phyloP scores from a whole-genome alignment of 169 alveolate species.

The Plasmodium falciparum region DNA sequence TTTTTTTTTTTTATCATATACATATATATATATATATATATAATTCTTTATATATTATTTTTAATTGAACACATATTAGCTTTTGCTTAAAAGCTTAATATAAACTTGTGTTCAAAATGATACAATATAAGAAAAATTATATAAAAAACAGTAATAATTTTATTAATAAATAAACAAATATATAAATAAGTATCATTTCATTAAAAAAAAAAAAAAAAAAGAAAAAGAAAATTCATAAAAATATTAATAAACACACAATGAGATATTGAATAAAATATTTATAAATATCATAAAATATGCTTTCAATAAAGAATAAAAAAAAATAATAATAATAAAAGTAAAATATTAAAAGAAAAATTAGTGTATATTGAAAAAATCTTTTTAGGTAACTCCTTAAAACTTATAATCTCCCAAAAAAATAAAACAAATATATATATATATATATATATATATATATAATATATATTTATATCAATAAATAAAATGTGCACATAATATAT shows the following conservation, averaged over 20 bases:
- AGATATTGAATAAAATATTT: neutral
- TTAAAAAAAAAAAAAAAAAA: conserved; percentile 3
- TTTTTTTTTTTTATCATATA: too few relatives aligned
- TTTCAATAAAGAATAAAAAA: neutral
- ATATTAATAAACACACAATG: neutral
- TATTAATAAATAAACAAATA: too few relatives aligned
- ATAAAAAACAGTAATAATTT: conserved; percentile 12
- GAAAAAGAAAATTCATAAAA: neutral
- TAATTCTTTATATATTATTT: conserved; percentile 7
- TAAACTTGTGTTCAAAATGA: conserved; percentile 27
- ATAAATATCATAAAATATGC: neutral
- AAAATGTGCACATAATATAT: too few relatives aligned
- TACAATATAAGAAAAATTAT: conserved; percentile 26
- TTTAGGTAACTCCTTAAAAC: conserved; percentile 4
- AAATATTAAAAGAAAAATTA: neutral
- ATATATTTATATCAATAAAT: too few relatives aligned
- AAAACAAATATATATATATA: too few relatives aligned
- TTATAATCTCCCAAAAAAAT: neutral
- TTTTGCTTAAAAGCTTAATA: conserved; percentile 15
- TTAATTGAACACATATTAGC: conserved; percentile 31
- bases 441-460: too few relatives aligned
- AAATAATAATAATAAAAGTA: neutral
- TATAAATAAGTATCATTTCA: neutral
- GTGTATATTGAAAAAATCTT: neutral
- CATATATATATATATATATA: conserved; percentile 11